Percentiles rank a stretch among this genome's conserved stretches.
Conservation (phyloP, 257 asterid species). For the Anisodus tanguticus region DNA sequence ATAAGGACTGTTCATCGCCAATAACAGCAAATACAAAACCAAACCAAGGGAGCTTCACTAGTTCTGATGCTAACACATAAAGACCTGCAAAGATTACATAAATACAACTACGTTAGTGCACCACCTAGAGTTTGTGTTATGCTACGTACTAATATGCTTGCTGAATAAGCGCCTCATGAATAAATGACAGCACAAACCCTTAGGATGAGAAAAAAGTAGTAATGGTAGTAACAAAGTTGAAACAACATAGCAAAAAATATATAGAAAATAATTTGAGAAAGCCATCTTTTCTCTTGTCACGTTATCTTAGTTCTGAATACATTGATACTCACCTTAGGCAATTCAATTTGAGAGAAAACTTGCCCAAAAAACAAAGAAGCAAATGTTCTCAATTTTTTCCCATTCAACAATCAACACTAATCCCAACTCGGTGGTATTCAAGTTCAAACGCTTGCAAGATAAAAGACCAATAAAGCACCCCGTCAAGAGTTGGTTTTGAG, state of each 20-base stretch:
- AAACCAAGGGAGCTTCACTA: slow-evolving; percentile 94
- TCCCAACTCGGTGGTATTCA: background rate
- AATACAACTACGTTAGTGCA: background rate
- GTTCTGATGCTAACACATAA: slow-evolving; percentile 87
- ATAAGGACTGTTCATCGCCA: slow-evolving; percentile 95
- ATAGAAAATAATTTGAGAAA: background rate
- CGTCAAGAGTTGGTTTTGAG: background rate
- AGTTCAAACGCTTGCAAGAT: background rate
- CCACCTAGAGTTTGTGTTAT: background rate
- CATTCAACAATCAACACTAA: background rate
- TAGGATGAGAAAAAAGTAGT: background rate
- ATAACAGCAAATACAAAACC: slow-evolving; percentile 95
- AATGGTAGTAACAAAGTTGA: background rate
- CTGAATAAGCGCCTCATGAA: background rate
- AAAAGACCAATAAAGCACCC: background rate
- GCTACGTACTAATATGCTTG: background rate
- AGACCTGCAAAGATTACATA: slow-evolving; percentile 61
- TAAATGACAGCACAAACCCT: background rate
- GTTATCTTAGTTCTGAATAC: background rate
- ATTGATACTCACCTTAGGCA: background rate
- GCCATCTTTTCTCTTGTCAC: background rate
- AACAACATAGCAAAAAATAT: background rate
- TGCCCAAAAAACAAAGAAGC: background rate
- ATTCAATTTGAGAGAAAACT: background rate
- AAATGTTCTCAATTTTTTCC: background rate